A percentile compares a stretch with the other conserved stretches of the same genome.
Conservation (phyloP, 1,284 basidiomycete species). For the Xerocomus amazonicus region DNA sequence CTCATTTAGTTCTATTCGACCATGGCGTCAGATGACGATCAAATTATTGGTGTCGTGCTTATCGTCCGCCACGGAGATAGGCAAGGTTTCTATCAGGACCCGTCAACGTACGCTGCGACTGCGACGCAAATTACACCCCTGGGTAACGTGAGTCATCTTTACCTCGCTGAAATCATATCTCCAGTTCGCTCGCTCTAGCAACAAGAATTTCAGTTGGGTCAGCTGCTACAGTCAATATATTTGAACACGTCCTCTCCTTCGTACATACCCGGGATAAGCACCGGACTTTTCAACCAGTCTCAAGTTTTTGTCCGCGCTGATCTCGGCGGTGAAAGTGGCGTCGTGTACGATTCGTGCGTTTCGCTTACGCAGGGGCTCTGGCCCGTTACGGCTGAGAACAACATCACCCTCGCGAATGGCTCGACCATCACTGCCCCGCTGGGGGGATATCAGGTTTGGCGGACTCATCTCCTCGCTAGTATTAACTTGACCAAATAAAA, state of each 20-base stretch:
- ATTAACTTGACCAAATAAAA: not conserved
- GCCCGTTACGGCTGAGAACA: constrained; percentile 52
- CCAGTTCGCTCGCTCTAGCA: constrained; percentile 11
- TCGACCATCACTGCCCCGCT: constrained; percentile 65
- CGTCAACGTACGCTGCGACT: constrained; percentile 60
- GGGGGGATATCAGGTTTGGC: constrained; percentile 63
- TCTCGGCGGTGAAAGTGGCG: constrained; percentile 71
- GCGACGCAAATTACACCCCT: constrained; percentile 72
- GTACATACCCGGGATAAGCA: constrained; percentile 57
- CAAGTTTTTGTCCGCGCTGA: constrained; percentile 60
- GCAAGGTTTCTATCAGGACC: constrained; percentile 60
- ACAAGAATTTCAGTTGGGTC: constrained; percentile 69
- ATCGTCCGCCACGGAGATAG: constrained; percentile 65
- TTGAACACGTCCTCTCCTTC: constrained; percentile 52
- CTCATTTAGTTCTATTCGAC: not conserved
- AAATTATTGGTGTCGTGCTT: constrained; percentile 54
- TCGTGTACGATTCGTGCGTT: constrained; percentile 67
- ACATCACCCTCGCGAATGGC: constrained; percentile 67
- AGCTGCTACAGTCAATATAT: constrained; percentile 60
- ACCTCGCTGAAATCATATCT: not conserved
- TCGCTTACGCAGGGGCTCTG: constrained; percentile 72
- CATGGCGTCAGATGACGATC: constrained; percentile 19
- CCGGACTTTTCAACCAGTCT: constrained; percentile 41
- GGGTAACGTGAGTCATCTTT: constrained; percentile 52
- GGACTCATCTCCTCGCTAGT: not conserved